Conservation (phyloP, 768 basidiomycete genomes). For the Suillus placidus region DNA sequence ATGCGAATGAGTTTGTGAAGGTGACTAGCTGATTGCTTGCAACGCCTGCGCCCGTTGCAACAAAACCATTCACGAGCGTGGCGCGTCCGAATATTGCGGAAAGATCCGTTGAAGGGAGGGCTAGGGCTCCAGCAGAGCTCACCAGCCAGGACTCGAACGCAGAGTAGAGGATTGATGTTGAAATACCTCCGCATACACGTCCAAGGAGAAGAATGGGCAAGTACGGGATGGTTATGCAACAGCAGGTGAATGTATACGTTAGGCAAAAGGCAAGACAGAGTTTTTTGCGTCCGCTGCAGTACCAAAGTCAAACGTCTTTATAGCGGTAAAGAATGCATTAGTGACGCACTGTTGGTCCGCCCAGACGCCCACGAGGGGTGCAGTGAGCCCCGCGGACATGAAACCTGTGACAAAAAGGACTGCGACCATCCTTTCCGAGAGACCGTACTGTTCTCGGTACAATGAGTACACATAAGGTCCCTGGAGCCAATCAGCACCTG, state of each 20-base stretch:
- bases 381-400: constrained; percentile 65
- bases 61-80: constrained; percentile 71
- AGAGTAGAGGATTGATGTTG: constrained; percentile 76
- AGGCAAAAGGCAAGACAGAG: constrained; percentile 75
- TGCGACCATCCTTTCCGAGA: constrained; percentile 66
- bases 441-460: constrained; percentile 67
- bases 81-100: constrained; percentile 74
- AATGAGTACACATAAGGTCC: constrained; percentile 80
- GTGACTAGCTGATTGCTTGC: constrained; percentile 66
- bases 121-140: constrained; percentile 54
- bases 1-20: constrained; percentile 50
- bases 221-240: constrained; percentile 56
- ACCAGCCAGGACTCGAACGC: constrained; percentile 81
- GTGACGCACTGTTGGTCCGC: constrained; percentile 70
- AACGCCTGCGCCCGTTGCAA: constrained; percentile 69
- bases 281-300: constrained; percentile 60
- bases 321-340: background rate
- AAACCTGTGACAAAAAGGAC: constrained; percentile 80
- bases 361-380: constrained; percentile 75
- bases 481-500: constrained; percentile 80
- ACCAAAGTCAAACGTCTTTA: constrained; percentile 7
- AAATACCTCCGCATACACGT: constrained; percentile 68
- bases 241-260: constrained; percentile 62
- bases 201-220: constrained; percentile 65
- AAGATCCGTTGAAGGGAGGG: constrained; percentile 58